These are phyloP conservation scores for Conticribra weissflogii DNA, from an alignment of 108 stramenopile genomes.

Conservation along the genomic window DNA sequence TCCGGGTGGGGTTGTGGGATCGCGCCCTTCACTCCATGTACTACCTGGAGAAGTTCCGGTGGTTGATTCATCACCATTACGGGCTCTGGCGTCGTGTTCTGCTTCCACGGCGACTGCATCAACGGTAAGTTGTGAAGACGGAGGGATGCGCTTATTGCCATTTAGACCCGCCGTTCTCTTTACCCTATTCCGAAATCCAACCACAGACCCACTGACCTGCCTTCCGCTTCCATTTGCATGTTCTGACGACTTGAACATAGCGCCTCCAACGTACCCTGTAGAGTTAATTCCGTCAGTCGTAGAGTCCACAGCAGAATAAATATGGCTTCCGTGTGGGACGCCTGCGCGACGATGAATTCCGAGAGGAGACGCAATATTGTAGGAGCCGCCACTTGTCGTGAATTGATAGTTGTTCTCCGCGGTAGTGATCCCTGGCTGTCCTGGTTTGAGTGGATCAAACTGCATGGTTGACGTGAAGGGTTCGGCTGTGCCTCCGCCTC, in stretches of 20 bases:
- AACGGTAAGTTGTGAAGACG: conserved; percentile 11
- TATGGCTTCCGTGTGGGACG: neutral
- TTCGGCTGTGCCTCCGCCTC: too few species aligned
- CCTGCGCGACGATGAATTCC: neutral
- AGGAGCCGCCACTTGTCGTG: neutral
- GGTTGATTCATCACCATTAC: conserved; percentile 2
- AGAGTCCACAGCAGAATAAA: neutral
- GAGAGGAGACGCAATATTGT: neutral
- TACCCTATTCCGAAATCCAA: conserved; percentile 26
- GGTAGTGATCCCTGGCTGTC: too few species aligned
- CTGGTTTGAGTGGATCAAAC: too few species aligned
- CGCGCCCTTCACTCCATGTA: conserved; percentile 13
- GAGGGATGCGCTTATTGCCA: conserved; percentile 9
- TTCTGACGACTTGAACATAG: conserved; percentile 3
- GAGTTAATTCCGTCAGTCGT: neutral
- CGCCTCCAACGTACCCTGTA: neutral
- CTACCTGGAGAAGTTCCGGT: conserved; percentile 15
- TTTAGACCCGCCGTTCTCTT: conserved; percentile 15
- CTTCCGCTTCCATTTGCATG: conserved; percentile 27
- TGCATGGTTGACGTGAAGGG: too few species aligned
- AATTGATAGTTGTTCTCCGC: too few species aligned
- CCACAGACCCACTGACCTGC: conserved; percentile 6
- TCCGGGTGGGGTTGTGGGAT: conserved; percentile 52
- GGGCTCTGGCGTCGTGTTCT: conserved; percentile 13
- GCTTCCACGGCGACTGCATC: conserved; percentile 30